Conservation (phyloP, 257 asterid genomes). For the Paraleonurus japonicus region DNA sequence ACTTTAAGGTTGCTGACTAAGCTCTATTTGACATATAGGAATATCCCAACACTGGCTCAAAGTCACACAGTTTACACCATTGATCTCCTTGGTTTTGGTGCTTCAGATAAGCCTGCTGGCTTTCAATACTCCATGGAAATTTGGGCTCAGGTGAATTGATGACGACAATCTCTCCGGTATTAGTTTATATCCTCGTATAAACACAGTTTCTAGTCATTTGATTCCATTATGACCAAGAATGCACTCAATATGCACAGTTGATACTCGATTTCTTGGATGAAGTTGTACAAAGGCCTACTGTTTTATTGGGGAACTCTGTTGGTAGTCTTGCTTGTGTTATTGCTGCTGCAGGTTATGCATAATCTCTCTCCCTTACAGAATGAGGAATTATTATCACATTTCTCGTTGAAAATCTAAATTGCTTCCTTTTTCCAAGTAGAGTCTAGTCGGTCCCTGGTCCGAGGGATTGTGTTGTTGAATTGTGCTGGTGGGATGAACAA, state of each 20-base stretch:
- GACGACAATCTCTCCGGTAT: background rate
- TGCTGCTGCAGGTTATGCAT: constrained; percentile 73
- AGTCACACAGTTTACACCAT: constrained; percentile 66
- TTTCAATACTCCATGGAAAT: constrained; percentile 73
- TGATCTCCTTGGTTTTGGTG: constrained; percentile 96
- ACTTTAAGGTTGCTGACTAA: background rate
- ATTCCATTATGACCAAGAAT: constrained; percentile 15
- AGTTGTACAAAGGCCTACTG: constrained; percentile 68
- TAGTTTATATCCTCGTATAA: background rate
- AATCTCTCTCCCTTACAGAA: background rate
- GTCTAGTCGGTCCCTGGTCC: constrained; percentile 46
- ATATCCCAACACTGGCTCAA: constrained; percentile 64
- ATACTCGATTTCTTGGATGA: constrained; percentile 74
- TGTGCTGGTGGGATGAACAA: constrained; percentile 99
- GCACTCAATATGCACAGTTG: constrained; percentile 44
- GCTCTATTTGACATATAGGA: constrained; percentile 40
- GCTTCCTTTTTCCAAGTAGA: constrained; percentile 37
- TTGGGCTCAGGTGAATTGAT: constrained; percentile 70
- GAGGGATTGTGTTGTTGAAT: constrained; percentile 81
- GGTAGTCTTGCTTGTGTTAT: constrained; percentile 97
- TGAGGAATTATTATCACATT: background rate
- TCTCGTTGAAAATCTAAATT: background rate
- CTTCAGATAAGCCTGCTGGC: constrained; percentile 87
- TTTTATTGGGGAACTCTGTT: constrained; percentile 82
- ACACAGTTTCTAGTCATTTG: background rate